Evolutionary conservation across 1,284 basidiomycete species (phyloP).

Genomic region (Tilletiaria anomala): DNA sequence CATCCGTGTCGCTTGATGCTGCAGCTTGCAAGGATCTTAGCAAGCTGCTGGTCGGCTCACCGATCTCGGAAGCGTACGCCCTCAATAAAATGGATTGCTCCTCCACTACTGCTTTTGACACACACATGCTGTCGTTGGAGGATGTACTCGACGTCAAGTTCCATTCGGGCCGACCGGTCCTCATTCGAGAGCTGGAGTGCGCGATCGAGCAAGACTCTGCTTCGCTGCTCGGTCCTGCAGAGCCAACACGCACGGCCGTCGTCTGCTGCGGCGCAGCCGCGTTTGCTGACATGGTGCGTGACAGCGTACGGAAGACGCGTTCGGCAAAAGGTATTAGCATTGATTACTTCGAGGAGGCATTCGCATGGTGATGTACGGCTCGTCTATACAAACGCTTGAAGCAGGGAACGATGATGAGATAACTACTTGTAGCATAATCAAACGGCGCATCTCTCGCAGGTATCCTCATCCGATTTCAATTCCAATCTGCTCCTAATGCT

Average conservation of each 20-base stretch:
- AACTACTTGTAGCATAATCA: no score
- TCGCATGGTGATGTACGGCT: background rate
- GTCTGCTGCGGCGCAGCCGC: background rate
- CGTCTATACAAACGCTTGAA: no score
- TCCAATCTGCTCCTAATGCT: constrained; percentile 2
- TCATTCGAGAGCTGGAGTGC: background rate
- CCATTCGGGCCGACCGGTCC: background rate
- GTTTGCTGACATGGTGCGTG: background rate
- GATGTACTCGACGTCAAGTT: background rate
- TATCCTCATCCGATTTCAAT: background rate
- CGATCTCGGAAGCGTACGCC: no score
- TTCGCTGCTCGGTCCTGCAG: no score
- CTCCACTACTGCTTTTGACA: background rate
- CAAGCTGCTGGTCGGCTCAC: no score
- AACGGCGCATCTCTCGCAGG: no score
- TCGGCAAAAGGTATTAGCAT: background rate
- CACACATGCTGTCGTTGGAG: background rate
- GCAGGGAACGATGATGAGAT: no score
- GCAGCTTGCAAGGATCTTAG: no score
- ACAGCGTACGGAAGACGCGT: background rate
- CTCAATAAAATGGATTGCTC: no score
- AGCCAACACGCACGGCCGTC: background rate
- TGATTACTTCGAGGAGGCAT: background rate
- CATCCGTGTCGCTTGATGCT: no score
- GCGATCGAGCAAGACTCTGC: no score